phyloP scores from a whole-genome alignment of 2,329 filamentous ascomycete genomes.

The Colletotrichum sansevieriae region DNA sequence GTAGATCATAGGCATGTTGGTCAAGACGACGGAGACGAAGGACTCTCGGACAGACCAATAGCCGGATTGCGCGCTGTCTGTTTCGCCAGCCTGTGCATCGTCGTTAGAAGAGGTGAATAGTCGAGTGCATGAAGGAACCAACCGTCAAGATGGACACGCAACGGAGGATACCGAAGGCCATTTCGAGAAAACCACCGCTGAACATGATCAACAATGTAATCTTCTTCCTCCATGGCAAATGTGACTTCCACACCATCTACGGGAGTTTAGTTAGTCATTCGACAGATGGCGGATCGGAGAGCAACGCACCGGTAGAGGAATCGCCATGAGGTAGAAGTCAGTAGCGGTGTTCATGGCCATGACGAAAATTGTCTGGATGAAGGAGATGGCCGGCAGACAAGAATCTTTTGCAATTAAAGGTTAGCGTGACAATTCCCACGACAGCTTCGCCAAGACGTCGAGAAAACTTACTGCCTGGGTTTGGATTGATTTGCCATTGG shows the following conservation, averaged over 20 bases:
- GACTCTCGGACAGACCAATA: slow-evolving; percentile 57
- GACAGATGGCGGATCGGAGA: neutral
- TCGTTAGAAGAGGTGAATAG: neutral
- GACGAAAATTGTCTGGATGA: slow-evolving; percentile 30
- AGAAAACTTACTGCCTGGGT: slow-evolving; percentile 6
- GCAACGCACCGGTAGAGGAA: slow-evolving; percentile 10
- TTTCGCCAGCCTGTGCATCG: slow-evolving; percentile 46
- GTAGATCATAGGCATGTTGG: slow-evolving; percentile 56
- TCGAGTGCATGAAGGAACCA: neutral
- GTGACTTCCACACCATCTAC: slow-evolving; percentile 33
- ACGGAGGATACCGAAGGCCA: slow-evolving; percentile 34
- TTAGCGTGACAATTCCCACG: neutral
- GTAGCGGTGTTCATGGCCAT: slow-evolving; percentile 36
- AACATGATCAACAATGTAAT: slow-evolving; percentile 33
- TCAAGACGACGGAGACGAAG: slow-evolving; percentile 55
- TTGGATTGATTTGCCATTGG: slow-evolving; percentile 64
- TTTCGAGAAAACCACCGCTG: slow-evolving; percentile 36
- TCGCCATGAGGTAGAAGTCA: slow-evolving; percentile 35
- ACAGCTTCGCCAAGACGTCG: fast-evolving
- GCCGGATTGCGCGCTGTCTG: slow-evolving; percentile 49
- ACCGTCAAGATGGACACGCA: slow-evolving; percentile 35
- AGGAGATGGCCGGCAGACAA: slow-evolving; percentile 22
- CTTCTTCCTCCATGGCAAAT: slow-evolving; percentile 35
- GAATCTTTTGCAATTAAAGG: neutral
- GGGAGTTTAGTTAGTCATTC: neutral